A percentile compares a stretch with the other conserved stretches of the same genome.
Conservation (phyloP, 2,329 filamentous ascomycete species). For the Seiridium unicorne region DNA sequence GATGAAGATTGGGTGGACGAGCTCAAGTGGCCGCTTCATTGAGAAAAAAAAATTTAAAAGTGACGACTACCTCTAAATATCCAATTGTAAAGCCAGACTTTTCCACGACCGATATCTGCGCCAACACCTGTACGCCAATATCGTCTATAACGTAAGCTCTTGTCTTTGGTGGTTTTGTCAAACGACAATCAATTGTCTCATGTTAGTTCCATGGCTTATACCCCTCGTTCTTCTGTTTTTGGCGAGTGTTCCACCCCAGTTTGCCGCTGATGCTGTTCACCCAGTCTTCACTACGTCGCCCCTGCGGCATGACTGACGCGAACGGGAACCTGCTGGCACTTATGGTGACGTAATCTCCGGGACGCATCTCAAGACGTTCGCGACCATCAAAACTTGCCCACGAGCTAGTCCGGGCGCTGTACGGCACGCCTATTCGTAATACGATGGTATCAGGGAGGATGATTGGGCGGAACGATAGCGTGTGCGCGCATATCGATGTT, state of each 20-base stretch:
- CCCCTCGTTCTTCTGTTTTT: constrained; percentile 68
- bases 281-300: constrained; percentile 73
- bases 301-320: constrained; percentile 70
- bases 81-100: too few relatives aligned
- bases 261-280: constrained; percentile 78
- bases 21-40: too few relatives aligned
- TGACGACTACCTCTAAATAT: too few relatives aligned
- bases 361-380: constrained; percentile 75
- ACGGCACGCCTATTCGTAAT: constrained; percentile 88
- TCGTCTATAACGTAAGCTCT: too few relatives aligned
- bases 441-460: constrained; percentile 96
- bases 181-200: too few relatives aligned
- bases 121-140: too few relatives aligned
- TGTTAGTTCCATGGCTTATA: constrained; percentile 43
- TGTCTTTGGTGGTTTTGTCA: too few relatives aligned
- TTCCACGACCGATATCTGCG: too few relatives aligned
- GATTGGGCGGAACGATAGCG: constrained; percentile 92
- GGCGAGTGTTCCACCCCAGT: constrained; percentile 77
- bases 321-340: constrained; percentile 80
- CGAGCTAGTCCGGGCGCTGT: constrained; percentile 81
- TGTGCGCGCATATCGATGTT: constrained; percentile 92
- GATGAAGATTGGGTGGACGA: too few relatives aligned
- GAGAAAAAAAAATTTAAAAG: too few relatives aligned
- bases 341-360: constrained; percentile 83
- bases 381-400: constrained; percentile 99